Conservation (phyloP, 371 early-diverging fungal species). For the Chytridium lagenaria region DNA sequence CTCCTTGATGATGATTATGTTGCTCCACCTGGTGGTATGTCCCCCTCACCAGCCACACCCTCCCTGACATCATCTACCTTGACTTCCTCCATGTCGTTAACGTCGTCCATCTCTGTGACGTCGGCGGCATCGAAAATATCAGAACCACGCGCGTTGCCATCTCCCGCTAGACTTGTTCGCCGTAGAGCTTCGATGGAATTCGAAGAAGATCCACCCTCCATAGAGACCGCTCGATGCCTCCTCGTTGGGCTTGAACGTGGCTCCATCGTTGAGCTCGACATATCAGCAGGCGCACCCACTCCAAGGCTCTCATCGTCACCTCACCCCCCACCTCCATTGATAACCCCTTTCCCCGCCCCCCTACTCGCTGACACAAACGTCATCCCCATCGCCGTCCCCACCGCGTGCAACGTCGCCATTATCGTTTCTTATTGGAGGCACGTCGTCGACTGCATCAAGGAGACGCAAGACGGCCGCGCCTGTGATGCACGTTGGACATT, state of each 20-base stretch:
- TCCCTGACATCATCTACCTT: background rate
- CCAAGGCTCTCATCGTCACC: background rate
- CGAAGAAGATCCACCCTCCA: background rate
- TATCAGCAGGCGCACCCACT: too few species aligned
- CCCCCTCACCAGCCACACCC: background rate
- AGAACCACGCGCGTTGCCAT: too few species aligned
- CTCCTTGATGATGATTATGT: background rate
- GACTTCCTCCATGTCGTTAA: background rate
- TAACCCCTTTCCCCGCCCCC: too few species aligned
- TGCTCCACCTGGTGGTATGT: background rate
- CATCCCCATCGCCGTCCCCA: too few species aligned
- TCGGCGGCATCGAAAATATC: too few species aligned
- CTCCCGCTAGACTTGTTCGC: too few species aligned
- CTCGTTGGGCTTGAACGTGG: background rate
- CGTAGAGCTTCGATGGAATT: background rate
- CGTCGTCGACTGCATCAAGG: background rate
- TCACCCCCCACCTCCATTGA: too few species aligned
- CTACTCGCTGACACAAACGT: too few species aligned
- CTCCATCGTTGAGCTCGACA: background rate
- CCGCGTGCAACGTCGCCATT: too few species aligned
- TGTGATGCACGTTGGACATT: background rate
- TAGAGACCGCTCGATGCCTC: background rate
- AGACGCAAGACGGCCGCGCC: background rate
- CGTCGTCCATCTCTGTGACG: background rate
- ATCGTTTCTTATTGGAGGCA: too few species aligned